Evolutionary conservation across 2,329 filamentous ascomycete genomes (phyloP), one percentile per base, ranked within the genome.

Genomic region (Drechslerella coelobrocha): DNA sequence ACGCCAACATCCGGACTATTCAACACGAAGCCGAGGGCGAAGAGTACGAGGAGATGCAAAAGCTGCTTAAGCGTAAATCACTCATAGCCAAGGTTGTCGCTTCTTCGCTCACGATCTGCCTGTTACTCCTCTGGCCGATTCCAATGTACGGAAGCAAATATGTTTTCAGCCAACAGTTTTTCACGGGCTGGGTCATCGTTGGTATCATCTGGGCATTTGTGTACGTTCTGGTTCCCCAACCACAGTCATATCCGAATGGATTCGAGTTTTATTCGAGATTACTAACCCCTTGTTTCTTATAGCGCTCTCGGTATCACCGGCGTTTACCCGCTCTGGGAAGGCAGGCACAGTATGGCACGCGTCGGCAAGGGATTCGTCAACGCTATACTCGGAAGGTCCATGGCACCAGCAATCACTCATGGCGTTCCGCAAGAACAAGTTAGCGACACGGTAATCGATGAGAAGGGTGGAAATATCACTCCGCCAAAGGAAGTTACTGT

Each of bases 61-160:
- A 76, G 39, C 79, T 81, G 52, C 78, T 83, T 1, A 73, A 77
- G 54, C 79, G 79, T 27, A 79, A 81, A 1, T 79, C 81, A 17
- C 80, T 79, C 61, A 84, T 85, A 75, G 65, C 65, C 52, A 69
- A 69, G 47, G 45, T 69, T 17, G 45, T 69, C 6, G 90, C 88
- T 0, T 81, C 86, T 8, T 78, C 84, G 73, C 82, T 91, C 81
- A 89, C 90, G 0, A 71, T 96, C 0, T 83, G 86, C 0, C 82
- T 96, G 61, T 81, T 96, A 0, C 83, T 96, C 1, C 84, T 96
- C 14, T 96, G 92, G 91, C 92, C 92, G 0, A 93, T 96, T 84
- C 92, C 92, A 0, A 87, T 96, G 86, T 96, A 94, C 77, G 92
- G 91, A 9, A 83, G 84, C 0, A 85, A 85, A 0, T 96, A 96